Conservation (phyloP, 2,329 filamentous ascomycete species). For the Fusarium cyanostomum region DNA sequence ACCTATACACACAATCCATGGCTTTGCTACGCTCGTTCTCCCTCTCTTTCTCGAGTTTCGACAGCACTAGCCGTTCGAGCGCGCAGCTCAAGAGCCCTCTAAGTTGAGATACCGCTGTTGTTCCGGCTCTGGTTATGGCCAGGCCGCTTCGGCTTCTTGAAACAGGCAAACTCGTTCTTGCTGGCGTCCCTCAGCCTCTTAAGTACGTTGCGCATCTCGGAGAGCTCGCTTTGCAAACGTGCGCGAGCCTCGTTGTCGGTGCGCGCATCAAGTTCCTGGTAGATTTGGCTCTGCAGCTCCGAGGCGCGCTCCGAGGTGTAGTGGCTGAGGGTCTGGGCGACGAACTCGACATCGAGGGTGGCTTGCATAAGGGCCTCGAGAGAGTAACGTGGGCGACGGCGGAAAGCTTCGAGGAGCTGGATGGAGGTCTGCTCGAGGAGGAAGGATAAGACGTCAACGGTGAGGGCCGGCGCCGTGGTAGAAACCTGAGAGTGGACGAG, state of each 20-base stretch:
- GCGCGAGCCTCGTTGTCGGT: slow-evolving; percentile 88
- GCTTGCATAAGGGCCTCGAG: slow-evolving; percentile 93
- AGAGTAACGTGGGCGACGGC: slow-evolving; percentile 72
- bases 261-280: slow-evolving; percentile 86
- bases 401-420: slow-evolving; percentile 85
- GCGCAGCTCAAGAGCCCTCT: slow-evolving; percentile 29
- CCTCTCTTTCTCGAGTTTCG: slow-evolving; percentile 5
- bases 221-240: slow-evolving; percentile 84
- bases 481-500: slow-evolving; percentile 91
- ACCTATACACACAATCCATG: slow-evolving; percentile 8
- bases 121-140: slow-evolving; percentile 46
- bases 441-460: slow-evolving; percentile 83
- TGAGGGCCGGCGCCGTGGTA: slow-evolving; percentile 79
- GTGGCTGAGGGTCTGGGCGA: slow-evolving; percentile 89
- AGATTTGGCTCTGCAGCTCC: slow-evolving; percentile 87
- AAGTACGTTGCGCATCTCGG: slow-evolving; percentile 86
- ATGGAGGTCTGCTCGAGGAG: slow-evolving; percentile 83
- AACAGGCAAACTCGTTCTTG: slow-evolving; percentile 88
- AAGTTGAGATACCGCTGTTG: slow-evolving; percentile 47
- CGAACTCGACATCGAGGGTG: slow-evolving; percentile 95
- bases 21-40: slow-evolving; percentile 7
- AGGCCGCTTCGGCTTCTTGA: slow-evolving; percentile 69
- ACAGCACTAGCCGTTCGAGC: background rate
- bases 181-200: slow-evolving; percentile 85
- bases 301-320: slow-evolving; percentile 87